Base-by-base conservation (phyloP, 2,329 filamentous ascomycete species). In the Penicillium griseofulvum region DNA sequence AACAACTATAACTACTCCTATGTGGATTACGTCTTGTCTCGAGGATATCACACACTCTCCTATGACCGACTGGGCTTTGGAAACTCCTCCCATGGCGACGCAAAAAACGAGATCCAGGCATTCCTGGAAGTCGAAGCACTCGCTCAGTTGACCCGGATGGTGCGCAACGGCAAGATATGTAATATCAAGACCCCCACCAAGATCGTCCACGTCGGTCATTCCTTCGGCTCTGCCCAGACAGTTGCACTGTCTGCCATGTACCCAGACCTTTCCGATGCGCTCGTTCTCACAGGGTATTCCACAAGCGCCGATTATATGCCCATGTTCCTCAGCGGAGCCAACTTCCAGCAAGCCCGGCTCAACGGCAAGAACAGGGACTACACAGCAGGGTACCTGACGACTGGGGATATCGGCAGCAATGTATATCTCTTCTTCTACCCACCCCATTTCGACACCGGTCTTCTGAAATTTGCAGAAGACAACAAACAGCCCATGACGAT, bases 31-130 rank as follows among this genome's bases (percentile, higher is more conserved):
- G 62, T 68, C 11, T 62, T 74, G 36, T 61, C 57, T 19, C 68
- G 67, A 31, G 74, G 74, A 36, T 77, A 76, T 58, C 66, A 71
- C 26, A 76, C 74, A 17, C 66, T 77, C 14, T 71, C 72, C 8
- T 76, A 74, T 54, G 73, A 76, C 57, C 71, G 74, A 26, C 63
- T 76, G 12, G 73, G 73, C n/a, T 63, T 68, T 5, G 73, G 71
- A 26, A 64, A 68, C 28, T 76, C 72, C 3, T 66, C 67, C 16
- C 68, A 71, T 36, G 69, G 73, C 11, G 68, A 78, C 45, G 70
- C 74, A 6, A 76, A 76, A 57, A 65, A 67, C 19, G 67, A 73
- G 10, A 70, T 77, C 14, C 75, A 78, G 58, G 62, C 67, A 2
- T 65, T 67, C n/a, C 55, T 75, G 3, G 71, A 78, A 58, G 54